Base-by-base conservation (phyloP, 225 moss, liverwort and hornwort species). In the Marchantia paleacea region DNA sequence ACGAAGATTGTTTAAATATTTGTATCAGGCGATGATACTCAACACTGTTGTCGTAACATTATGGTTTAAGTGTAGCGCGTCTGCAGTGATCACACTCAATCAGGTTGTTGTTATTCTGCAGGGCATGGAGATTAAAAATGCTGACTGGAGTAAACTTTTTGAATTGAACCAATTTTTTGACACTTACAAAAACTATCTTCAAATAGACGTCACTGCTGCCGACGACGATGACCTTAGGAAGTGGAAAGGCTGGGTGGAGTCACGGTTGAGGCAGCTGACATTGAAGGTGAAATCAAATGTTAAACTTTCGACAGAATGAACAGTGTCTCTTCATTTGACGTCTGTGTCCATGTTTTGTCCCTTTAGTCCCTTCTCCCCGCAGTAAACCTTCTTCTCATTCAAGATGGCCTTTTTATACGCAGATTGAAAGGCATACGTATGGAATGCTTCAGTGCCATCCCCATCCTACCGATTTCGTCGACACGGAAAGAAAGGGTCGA, bases 191-290 rank as follows among this genome's bases (percentile, higher is more conserved):
- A 99, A 99, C 63, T 99, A 95, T 75, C 72, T 99, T 70, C 92
- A 99, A 82, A 95, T 99, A 84, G 95, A 99, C 68, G 91, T 99
- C 54, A 91, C 83, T 29, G 93, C 97, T 11, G 90, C 84, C 18
- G 92, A 99, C 78, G 92, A 90, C 84, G 95, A 95, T 87, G 95
- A 99, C 84, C 91, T 99, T 79, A 82, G 97, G 63, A 90, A 89
- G 69, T 99, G 97, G 97, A 99, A 95, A 85, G 97, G 97, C 26
- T 99, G 97, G 97, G 95, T 95, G 81, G 97, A 99, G 85, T 99
- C 97, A 53, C 93, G 97, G 57, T 82, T 95, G 47, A 87, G 97
- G 84, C 95, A 95, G 85, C 81, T 99, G 55, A 99, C 95, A 0
- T 11, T 99, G 85, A 99, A 95, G 89, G 89, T 89, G 72, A 48